phyloP scores from a whole-genome alignment of 371 early-diverging fungal species.

The Rhizopus sp. region DNA sequence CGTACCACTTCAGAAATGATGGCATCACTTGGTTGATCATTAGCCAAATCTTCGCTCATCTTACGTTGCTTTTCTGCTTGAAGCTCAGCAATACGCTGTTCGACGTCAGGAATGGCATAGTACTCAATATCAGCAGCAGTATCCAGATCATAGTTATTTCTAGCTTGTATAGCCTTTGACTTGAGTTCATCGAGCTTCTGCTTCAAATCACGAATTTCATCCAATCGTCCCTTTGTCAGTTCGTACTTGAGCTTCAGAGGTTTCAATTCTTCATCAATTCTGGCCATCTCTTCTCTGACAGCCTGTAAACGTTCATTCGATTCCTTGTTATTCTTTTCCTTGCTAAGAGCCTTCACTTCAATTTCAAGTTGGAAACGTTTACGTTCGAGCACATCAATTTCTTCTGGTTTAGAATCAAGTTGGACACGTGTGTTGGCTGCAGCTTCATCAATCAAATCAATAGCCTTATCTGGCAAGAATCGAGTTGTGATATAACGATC shows the following conservation, averaged over 20 bases:
- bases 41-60: slow-evolving; percentile 54
- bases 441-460: slow-evolving; percentile 92
- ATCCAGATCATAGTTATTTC: slow-evolving; percentile 74
- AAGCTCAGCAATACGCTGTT: slow-evolving; percentile 61
- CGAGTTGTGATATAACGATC: slow-evolving; percentile 82
- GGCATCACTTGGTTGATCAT: slow-evolving; percentile 37
- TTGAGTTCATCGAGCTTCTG: slow-evolving; percentile 88
- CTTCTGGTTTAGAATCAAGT: slow-evolving; percentile 94
- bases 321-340: slow-evolving; percentile 85
- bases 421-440: slow-evolving; percentile 95
- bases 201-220: slow-evolving; percentile 84
- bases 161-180: slow-evolving; percentile 85
- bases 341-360: slow-evolving; percentile 90
- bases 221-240: slow-evolving; percentile 79
- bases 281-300: slow-evolving; percentile 84
- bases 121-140: slow-evolving; percentile 85
- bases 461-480: slow-evolving; percentile 82
- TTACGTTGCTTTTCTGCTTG: slow-evolving; percentile 58
- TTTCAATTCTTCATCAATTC: slow-evolving; percentile 80
- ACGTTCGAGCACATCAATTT: slow-evolving; percentile 92
- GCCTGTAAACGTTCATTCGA: slow-evolving; percentile 77
- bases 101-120: slow-evolving; percentile 87
- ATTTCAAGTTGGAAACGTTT: slow-evolving; percentile 90
- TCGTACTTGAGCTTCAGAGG: slow-evolving; percentile 90
- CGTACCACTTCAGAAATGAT: slow-evolving; percentile 84